Base-by-base conservation (phyloP, 2,329 filamentous ascomycete genomes). In the Cryphonectria japonica region DNA sequence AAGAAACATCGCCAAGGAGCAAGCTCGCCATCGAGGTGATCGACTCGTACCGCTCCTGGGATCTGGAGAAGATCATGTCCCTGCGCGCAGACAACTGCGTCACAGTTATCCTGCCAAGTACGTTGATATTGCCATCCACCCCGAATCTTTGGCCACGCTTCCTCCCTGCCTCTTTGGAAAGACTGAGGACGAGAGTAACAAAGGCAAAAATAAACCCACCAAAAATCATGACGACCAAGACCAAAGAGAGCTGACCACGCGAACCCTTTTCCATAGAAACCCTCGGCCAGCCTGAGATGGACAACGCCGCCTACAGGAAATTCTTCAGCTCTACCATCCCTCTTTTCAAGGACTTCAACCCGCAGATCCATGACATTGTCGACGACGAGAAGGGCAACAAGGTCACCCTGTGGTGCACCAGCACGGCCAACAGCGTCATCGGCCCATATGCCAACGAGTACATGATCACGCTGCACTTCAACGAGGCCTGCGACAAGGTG, bases 361-460 rank as follows among this genome's bases (percentile, higher is more conserved):
- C 69, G 13, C 34, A 34, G 14, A 63, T 67, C 14, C 63, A 67
- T 32, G 54, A 67, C 14, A 19, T 70, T 37, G 32, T 67, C 7
- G 76, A 74, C 60, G 75, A 77, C 66, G 71, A 67, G 19, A 32
- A 13, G 29, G 71, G 52, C 26, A 76, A 76, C 72, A 77, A 76
- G 66, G 73, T 75, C 43, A 71, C 71, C 11, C 19, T 76, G 11
- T 72, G 70, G 73, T 70, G 65, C 32, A 64, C 22, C 11, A 75
- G 73, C 68, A 74, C 67, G 14, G 73, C 73, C 8, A 60, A 73
- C 8, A 75, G 73, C 39, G 63, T 63, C 14, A 43, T 76, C 29
- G 74, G 76, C 0, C 74, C 73, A 1, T 76, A 76, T 52, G 52
- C 22, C 7, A 74, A 76, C 57, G 74, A 77, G 73, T 75, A 76